These are phyloP conservation scores for Piloderma croceum DNA, from an alignment of 768 basidiomycete genomes.

Conservation along the genomic window DNA sequence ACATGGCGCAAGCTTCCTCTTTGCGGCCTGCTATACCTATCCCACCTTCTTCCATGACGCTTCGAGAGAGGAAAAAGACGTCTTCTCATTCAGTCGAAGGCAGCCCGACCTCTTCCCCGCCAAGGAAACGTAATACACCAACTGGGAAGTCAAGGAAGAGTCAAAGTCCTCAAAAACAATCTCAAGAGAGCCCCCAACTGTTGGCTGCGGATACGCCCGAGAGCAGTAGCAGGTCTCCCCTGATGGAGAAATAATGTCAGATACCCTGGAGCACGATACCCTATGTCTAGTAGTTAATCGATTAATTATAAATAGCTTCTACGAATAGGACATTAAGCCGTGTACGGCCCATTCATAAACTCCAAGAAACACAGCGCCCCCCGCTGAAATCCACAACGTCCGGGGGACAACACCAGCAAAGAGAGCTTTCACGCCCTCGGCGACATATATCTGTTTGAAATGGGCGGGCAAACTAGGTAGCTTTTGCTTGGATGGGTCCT, in stretches of 20 bases:
- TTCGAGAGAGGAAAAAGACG: constrained; percentile 44
- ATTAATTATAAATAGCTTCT: no score
- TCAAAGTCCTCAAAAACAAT: no score
- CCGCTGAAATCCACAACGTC: constrained; percentile 94
- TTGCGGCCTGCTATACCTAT: constrained; percentile 19
- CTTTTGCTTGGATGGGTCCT: constrained; percentile 47
- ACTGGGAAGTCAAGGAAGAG: no score
- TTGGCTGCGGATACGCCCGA: no score
- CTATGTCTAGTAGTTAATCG: no score
- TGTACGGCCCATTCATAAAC: constrained; percentile 82
- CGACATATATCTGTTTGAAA: constrained; percentile 57
- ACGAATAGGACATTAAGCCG: constrained; percentile 34
- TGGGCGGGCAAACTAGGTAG: constrained; percentile 53
- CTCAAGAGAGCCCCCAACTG: no score
- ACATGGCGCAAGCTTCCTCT: constrained; percentile 15
- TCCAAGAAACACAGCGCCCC: constrained; percentile 96
- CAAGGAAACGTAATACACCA: no score
- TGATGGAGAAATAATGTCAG: not conserved
- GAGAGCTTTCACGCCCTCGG: constrained; percentile 70
- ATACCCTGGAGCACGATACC: no score
- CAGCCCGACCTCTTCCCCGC: no score
- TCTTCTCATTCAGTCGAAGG: not conserved
- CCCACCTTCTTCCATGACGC: constrained; percentile 37
- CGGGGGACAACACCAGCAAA: constrained; percentile 87
- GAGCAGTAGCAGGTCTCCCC: not conserved